Percentiles rank a stretch among this genome's conserved stretches.
Evolutionary conservation across 2,329 filamentous ascomycete genomes (phyloP).

Genomic region (Penicillium sp.): DNA sequence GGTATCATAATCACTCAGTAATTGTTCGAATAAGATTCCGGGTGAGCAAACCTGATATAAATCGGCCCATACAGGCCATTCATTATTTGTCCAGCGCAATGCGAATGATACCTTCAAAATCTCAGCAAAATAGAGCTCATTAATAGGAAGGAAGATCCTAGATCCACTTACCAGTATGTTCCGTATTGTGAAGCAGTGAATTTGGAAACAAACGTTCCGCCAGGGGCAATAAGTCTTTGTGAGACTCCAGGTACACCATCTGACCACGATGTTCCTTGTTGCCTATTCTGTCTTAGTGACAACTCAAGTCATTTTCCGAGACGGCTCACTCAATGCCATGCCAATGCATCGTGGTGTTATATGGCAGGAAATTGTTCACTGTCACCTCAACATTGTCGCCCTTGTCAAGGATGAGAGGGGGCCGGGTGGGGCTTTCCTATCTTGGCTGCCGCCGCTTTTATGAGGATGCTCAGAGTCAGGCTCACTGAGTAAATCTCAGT

Average conservation of each 20-base stretch:
- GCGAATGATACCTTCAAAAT: conserved; percentile 54
- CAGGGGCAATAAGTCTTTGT: conserved; percentile 53
- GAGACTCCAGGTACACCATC: conserved; percentile 58
- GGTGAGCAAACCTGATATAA: conserved; percentile 43
- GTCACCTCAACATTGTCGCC: conserved; percentile 31
- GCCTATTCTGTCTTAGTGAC: conserved; percentile 16
- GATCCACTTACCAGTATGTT: conserved; percentile 44
- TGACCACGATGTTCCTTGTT: conserved; percentile 54
- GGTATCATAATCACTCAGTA: neutral
- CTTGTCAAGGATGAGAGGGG: conserved; percentile 26
- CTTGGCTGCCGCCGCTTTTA: too few species aligned
- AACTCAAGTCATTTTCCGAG: neutral
- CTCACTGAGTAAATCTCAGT: too few species aligned
- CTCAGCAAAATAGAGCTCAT: neutral
- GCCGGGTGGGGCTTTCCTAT: too few species aligned
- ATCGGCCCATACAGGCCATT: conserved; percentile 60
- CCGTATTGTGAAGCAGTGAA: conserved; percentile 56
- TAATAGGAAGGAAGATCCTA: neutral
- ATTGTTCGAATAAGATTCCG: too few species aligned
- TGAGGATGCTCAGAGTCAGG: too few species aligned
- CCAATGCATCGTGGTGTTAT: conserved; percentile 30
- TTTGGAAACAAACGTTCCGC: conserved; percentile 49
- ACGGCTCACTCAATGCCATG: conserved; percentile 29
- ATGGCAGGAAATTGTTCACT: conserved; percentile 29
- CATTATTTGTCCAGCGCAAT: conserved; percentile 54